phyloP scores from a whole-genome alignment of 805 yeast genomes.

The Citeromyces matritensis region DNA sequence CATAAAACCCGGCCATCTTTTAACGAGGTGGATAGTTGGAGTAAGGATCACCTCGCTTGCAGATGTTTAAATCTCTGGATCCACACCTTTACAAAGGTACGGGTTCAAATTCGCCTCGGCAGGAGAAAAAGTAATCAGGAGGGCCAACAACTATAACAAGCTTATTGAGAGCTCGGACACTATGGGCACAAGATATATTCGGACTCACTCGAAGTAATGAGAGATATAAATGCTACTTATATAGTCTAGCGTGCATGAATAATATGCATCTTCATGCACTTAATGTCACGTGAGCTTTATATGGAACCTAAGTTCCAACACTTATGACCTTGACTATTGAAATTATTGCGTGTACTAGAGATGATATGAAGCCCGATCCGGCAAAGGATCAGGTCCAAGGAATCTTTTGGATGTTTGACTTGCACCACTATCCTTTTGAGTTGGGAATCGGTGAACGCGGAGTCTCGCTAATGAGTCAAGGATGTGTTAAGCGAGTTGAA shows the following conservation, averaged over 20 bases:
- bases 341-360: conserved; percentile 40
- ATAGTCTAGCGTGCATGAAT: too few relatives aligned
- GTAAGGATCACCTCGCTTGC: conserved; percentile 7
- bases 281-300: too few relatives aligned
- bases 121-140: conserved; percentile 12
- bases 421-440: conserved; percentile 18
- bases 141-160: conserved; percentile 22
- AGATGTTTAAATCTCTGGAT: conserved; percentile 20
- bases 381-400: conserved; percentile 36
- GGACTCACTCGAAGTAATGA: too few relatives aligned
- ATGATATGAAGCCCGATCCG: conserved; percentile 48
- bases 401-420: conserved; percentile 51
- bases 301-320: too few relatives aligned
- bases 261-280: too few relatives aligned
- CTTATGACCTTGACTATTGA: conserved; percentile 57
- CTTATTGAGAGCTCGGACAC: too few relatives aligned
- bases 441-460: conserved; percentile 22
- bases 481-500: conserved; percentile 3
- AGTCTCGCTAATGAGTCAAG: conserved; percentile 8
- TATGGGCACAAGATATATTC: too few relatives aligned
- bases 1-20: neutral
- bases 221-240: too few relatives aligned
- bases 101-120: conserved; percentile 22
- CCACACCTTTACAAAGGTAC: conserved; percentile 22
- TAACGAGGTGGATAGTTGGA: conserved; percentile 5